Base-by-base conservation (phyloP, 179 eudicot species). In the Heliamphora pulchella region DNA sequence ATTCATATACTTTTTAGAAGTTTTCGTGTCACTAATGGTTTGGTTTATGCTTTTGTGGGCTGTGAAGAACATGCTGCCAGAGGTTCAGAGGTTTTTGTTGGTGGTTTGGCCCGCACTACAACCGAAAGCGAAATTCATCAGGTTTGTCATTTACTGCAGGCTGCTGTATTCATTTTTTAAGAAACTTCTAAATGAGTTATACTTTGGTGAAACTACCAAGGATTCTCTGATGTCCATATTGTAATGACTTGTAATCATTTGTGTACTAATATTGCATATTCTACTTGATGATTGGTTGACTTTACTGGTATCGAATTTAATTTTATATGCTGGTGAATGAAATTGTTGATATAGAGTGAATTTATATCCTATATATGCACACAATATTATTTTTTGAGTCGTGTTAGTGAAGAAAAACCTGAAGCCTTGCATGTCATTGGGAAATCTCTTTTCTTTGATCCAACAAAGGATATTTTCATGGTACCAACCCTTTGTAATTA, bases 71-170 rank as follows among this genome's bases (percentile, higher is more conserved):
- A 80, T 9, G 74, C 41, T 39, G 80, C 57, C 71, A 78, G 66
- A 80, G 83, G 89, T 9, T 71, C 84, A 5, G 89, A 87, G 81
- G 87, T 87, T 50, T 87, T 87, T 77, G 86, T 87, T 54, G 87
- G 87, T 66, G 89, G 89, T 65, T 64, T 87, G 80, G 79, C 81
- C 61, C 86, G 78, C 18, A 75, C 77, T 63, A 76, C 78, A 31
- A 83, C 87, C 55, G 89, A 87, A 83, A 55, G 64, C 72, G 67
- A 71, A 75, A 81, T 87, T 59, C 79, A 48, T 0, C 86, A 87
- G 89, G 89, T 87, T 74, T 74, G 82, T 58, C 65, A 18, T 81
- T 46, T 22, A 39, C 80, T 47, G 41, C 4, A 62, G 17, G 7
- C 64, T 43, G 44, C 63, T 3, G 9, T 48, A 58, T 51, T 76